Percentiles rank a stretch among this genome's conserved stretches.
phyloP scores from a whole-genome alignment of 805 yeast species.

The Debaryomyces hansenii region DNA sequence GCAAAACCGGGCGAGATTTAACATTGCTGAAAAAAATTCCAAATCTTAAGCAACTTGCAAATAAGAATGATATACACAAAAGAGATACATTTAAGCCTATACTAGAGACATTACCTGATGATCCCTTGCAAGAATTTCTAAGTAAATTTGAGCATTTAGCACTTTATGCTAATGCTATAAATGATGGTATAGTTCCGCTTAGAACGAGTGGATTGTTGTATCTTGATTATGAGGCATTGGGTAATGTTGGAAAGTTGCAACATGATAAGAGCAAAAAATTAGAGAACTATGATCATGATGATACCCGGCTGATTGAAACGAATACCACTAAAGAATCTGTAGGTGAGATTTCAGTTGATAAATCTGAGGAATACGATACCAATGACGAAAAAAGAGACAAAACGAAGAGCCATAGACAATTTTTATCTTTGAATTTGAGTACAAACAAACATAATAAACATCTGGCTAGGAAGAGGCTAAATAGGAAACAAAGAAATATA shows the following conservation, averaged over 20 bases:
- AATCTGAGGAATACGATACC: slow-evolving; percentile 5
- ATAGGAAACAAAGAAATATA: slow-evolving; percentile 17
- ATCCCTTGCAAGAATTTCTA: slow-evolving; percentile 34
- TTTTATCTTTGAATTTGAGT: slow-evolving; percentile 16
- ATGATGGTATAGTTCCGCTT: slow-evolving; percentile 48
- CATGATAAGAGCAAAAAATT: slow-evolving; percentile 6
- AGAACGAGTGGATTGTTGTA: slow-evolving; percentile 43
- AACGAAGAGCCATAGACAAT: slow-evolving; percentile 13
- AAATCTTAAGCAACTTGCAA: slow-evolving; percentile 15
- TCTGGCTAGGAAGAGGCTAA: slow-evolving; percentile 3
- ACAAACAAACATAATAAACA: not conserved
- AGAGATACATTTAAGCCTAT: slow-evolving; percentile 29
- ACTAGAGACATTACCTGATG: slow-evolving; percentile 40
- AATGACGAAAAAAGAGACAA: slow-evolving; percentile 1
- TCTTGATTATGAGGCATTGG: slow-evolving; percentile 43
- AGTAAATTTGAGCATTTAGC: slow-evolving; percentile 32
- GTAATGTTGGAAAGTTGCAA: slow-evolving; percentile 33
- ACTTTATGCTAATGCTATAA: slow-evolving; percentile 44
- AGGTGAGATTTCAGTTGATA: slow-evolving; percentile 34
- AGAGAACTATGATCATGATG: slow-evolving; percentile 2
- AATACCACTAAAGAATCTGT: slow-evolving; percentile 15
- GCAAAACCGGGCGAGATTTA: slow-evolving; percentile 46
- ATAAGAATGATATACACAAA: slow-evolving; percentile 7
- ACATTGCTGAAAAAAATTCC: slow-evolving; percentile 38
- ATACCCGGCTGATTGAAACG: slow-evolving; percentile 8